Conservation (phyloP, 1,284 basidiomycete genomes). For the Pseudozyma flocculosa region DNA sequence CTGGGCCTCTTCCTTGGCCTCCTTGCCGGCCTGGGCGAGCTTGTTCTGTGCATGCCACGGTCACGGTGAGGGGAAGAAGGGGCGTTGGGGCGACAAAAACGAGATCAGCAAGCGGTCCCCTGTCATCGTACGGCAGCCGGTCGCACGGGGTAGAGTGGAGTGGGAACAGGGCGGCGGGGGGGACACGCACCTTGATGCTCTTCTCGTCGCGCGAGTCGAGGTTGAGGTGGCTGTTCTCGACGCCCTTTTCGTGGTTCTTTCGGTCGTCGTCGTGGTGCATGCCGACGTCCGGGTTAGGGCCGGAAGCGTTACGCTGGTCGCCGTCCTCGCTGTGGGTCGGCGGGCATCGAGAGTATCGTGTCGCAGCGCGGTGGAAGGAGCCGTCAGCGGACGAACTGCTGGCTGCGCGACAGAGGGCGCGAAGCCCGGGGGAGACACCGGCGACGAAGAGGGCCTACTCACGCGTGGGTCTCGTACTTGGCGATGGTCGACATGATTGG, state of each 20-base stretch:
- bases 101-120: neutral
- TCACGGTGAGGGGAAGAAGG: neutral
- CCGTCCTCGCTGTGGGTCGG: constrained; percentile 27
- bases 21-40: constrained; percentile 49
- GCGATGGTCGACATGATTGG: constrained; percentile 28
- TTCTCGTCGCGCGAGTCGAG: constrained; percentile 50
- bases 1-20: constrained; percentile 36
- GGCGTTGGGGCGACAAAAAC: neutral
- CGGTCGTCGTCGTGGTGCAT: constrained; percentile 37
- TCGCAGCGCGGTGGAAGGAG: no score
- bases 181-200: constrained; percentile 34
- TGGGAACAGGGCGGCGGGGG: no score
- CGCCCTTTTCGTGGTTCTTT: constrained; percentile 47
- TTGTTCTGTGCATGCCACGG: constrained; percentile 29
- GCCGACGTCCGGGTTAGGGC: constrained; percentile 36
- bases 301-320: constrained; percentile 43
- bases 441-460: constrained; percentile 4
- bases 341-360: neutral
- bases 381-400: neutral
- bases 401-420: neutral
- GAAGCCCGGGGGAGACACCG: neutral
- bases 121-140: no score
- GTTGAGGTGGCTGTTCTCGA: constrained; percentile 45
- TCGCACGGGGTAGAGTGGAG: no score
- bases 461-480: constrained; percentile 37